Evolutionary conservation across 2,329 filamentous ascomycete genomes (phyloP), one percentile per base, ranked within the genome.

Genomic region (Thermomyces lanuginosus): DNA sequence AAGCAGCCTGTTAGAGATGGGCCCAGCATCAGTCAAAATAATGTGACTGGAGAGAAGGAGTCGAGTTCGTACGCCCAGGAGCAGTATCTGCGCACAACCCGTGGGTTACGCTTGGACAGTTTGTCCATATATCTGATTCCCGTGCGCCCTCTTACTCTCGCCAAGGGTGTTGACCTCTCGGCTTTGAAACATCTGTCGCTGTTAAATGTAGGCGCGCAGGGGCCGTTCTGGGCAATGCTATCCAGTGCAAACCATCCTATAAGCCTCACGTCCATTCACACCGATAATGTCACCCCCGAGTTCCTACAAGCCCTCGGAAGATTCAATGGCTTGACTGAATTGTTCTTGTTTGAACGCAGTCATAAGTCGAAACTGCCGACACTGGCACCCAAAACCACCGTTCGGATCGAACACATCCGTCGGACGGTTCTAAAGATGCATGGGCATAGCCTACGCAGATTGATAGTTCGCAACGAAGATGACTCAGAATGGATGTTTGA

Each of bases 181-280:
- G 53, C 55, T 3, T 52, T 77, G n/a, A 62, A 53, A 36, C 60
- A 58, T 24, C 52, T 77, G 10, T 71, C 69, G 1, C 53, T 77
- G 13, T 59, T 77, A 23, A 73, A 72, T 34, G 70, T 76, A 10
- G 72, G 72, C 1, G 55, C 63, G 4, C 72, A 77, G 42, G 57
- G 57, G 15, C 53, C 62, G 0, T 64, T 76, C 34, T 77, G 72
- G 72, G 52, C 56, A 2, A 46, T 66, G 29, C 47, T 76, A 21
- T 49, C 58, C 10, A 66, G 62, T 36, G 59, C 71, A 37, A 69
- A 73, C 42, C 58, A 57, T 26, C 60, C 64, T 0, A 49, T 76
- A 21, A 56, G 62, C 0, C 45, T 77, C 21, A 56, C 60, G 25
- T 67, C 63, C 34, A 65, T 77, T 29, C 69, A 67, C 37, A 75